Evolutionary conservation across 192 early-diverging fungal species (phyloP).

Genomic region (Physocladia obscura): DNA sequence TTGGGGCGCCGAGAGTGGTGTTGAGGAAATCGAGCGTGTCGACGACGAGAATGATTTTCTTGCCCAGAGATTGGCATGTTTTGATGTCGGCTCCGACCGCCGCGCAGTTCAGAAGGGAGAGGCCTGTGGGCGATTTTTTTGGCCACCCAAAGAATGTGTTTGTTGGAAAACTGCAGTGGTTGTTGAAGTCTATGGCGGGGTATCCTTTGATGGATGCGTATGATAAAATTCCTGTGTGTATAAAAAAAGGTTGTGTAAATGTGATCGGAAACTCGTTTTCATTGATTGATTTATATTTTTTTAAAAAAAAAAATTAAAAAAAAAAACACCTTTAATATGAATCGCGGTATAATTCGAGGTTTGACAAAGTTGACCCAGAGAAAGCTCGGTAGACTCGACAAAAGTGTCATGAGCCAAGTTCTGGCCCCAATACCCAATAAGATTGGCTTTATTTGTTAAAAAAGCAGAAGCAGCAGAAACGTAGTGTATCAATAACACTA

Average conservation of each 20-base stretch:
- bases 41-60: constrained; percentile 71
- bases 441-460: neutral
- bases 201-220: constrained; percentile 58
- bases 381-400: constrained; percentile 8
- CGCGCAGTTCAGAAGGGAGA: constrained; percentile 65
- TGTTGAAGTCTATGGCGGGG: constrained; percentile 69
- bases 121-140: constrained; percentile 51
- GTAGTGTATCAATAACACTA: too few relatives aligned
- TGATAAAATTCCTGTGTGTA: constrained; percentile 46
- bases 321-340: constrained; percentile 27
- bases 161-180: constrained; percentile 55
- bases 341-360: constrained; percentile 24
- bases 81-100: constrained; percentile 66
- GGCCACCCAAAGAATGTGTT: constrained; percentile 33
- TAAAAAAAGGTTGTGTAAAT: neutral
- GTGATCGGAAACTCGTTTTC: neutral
- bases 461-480: too few relatives aligned
- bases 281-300: neutral
- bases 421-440: constrained; percentile 45
- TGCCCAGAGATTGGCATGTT: constrained; percentile 71
- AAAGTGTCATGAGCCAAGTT: constrained; percentile 25
- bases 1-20: constrained; percentile 38
- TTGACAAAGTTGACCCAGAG: constrained; percentile 33
- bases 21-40: constrained; percentile 31
- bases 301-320: neutral